Base-by-base conservation (phyloP, 2,329 filamentous ascomycete genomes). In the Cercospora zeae-maydis region DNA sequence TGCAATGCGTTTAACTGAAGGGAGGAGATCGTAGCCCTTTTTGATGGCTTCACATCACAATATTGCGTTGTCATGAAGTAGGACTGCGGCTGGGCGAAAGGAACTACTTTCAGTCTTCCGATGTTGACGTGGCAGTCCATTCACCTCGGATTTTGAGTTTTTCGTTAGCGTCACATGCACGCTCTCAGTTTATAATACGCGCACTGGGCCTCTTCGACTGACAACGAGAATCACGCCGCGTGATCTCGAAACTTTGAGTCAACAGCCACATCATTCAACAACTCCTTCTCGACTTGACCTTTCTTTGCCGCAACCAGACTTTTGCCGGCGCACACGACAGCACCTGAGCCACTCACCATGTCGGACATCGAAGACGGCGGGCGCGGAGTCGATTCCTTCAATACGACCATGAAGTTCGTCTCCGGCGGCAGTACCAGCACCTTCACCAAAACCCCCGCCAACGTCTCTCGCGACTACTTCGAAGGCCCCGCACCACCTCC, bases 401-500 rank as follows among this genome's bases (percentile, higher is more conserved):
- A 64, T 59, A 24, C 47, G 2, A 30, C 14, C 27, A 62, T 68
- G 62, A 66, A 59, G 51, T 59, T 68, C 63, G 51, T 64, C 55
- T 60, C 62, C 21, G 57, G 58, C 55, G 65, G 49, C 58, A 53
- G 63, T 33, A 42, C 60, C 47, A 47, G 37, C 37, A 47, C 42
- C 64, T 65, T 67, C 63, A 66, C 64, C 53, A 65, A 62, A 56
- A 66, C 64, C 30, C 66, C 66, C 10, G 66, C 66, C 30, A 68
- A 68, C 61, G 64, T 68, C 51, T 56, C 59, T 11, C 31, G 31
- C 33, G 54, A 66, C 37, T 65, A 63, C 59, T 58, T 65, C 58
- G 52, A 61, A n/a, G 57, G 39, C 8, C 57, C 54, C 13, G 60
- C 59, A 33, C 59, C 61, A 4, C 27, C 45, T 4, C 45, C 31